These are phyloP conservation scores for Claviceps maximensis DNA, from an alignment of 2,329 filamentous ascomycete genomes.

Conservation along the genomic window DNA sequence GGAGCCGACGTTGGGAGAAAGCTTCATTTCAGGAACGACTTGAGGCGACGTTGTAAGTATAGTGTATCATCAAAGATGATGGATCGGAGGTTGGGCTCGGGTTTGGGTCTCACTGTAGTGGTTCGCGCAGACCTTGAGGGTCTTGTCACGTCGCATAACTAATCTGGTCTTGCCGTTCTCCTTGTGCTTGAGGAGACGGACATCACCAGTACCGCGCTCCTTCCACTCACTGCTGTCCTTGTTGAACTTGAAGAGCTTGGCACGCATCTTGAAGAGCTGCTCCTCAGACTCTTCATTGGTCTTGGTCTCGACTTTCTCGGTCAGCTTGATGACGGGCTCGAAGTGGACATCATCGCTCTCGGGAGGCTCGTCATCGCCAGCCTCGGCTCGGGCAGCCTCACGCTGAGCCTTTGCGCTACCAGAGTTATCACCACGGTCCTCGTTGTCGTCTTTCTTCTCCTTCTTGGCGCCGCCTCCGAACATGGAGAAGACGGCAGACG, in stretches of 20 bases:
- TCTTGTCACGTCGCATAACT: conserved; percentile 99
- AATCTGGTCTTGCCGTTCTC: conserved; percentile 95
- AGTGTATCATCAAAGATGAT: background rate
- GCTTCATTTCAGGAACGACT: conserved; percentile 98
- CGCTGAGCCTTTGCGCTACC: conserved; percentile 75
- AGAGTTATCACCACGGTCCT: conserved; percentile 74
- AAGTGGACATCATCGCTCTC: conserved; percentile 94
- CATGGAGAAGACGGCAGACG: conserved; percentile 83
- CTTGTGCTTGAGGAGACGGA: conserved; percentile 94
- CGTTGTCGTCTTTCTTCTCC: conserved; percentile 79
- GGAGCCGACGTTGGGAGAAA: conserved; percentile 92
- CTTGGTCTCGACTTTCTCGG: conserved; percentile 92
- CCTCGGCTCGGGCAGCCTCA: conserved; percentile 44
- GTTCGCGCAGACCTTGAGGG: conserved; percentile 99
- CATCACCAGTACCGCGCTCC: conserved; percentile 94
- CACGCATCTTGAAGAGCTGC: conserved; percentile 98
- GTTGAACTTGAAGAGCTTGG: conserved; percentile 98
- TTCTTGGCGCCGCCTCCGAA: conserved; percentile 97
- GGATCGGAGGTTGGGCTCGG: background rate
- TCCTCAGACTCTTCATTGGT: conserved; percentile 98
- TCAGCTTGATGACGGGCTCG: conserved; percentile 89
- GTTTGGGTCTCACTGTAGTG: conserved; percentile 75
- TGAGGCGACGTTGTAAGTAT: conserved; percentile 2
- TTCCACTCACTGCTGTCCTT: conserved; percentile 92
- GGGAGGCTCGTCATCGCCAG: conserved; percentile 57